Base-by-base conservation (phyloP, 2,329 filamentous ascomycete species). In the Microthyrium microscopicum region DNA sequence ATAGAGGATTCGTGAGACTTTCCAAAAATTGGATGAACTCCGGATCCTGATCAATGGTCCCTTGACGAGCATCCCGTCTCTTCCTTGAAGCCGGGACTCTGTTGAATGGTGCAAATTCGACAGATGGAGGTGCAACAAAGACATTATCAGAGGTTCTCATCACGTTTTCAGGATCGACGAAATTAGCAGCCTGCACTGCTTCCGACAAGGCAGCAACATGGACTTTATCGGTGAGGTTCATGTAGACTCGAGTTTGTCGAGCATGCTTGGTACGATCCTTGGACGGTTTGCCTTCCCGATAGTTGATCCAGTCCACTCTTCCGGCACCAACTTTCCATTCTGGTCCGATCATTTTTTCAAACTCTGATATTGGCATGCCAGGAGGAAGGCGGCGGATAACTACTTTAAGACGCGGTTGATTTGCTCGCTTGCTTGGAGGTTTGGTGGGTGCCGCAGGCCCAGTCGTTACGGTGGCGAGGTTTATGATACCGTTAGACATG, bases 1-100 rank as follows among this genome's bases (percentile, higher is more conserved):
- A 55, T 39, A 72, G 63, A 2, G 69, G 71, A 44, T 91, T 83
- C 1, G 85, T 91, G 29, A 95, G 66, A 34, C 71, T 78, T 52
- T 91, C 80, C 5, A 98, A 66, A 51, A 95, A 98, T 18, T 76
- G 73, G 61, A 94, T 91, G 46, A 94, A 98, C 45, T 95, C 89
- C 0, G 82, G 74, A 48, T 98, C 89, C 51, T 93, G 84, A 46
- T 98, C 89, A 43, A 98, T 95, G 3, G 84, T 93, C 34, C 87
- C 89, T 52, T 93, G 82, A 11, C 85, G 75, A 34, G 74, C 73
- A 60, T 98, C 89, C 34, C 73, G 70, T 21, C 83, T 74, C 31
- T 71, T 70, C 51, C 81, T 82, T 22, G 66, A 70, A 38, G 70
- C 71, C 2, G 87, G 83, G 2, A 83, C 70, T 46, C 85, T 85